phyloP scores from a whole-genome alignment of 176 grass and related monocot genomes.

The Carex kokanica region DNA sequence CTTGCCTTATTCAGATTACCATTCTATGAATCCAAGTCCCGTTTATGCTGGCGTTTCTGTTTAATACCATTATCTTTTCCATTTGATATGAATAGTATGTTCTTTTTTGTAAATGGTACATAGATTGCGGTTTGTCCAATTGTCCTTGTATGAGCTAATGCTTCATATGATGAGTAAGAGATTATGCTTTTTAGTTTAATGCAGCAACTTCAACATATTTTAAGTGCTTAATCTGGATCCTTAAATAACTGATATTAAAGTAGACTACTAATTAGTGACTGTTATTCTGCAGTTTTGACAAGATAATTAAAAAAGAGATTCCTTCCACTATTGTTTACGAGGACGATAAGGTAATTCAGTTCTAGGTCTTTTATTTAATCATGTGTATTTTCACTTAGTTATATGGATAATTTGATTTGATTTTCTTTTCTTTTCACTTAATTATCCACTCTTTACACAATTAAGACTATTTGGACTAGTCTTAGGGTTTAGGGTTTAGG shows the following conservation, averaged over 20 bases:
- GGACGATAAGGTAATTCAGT: conserved; percentile 65
- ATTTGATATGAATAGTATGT: background rate
- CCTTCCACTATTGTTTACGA: conserved; percentile 83
- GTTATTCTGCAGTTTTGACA: conserved; percentile 82
- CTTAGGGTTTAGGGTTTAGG: too few relatives aligned
- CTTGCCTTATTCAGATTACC: background rate
- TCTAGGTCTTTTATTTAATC: background rate
- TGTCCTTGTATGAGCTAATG: background rate
- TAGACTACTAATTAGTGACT: conserved; percentile 27
- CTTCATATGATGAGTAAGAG: background rate
- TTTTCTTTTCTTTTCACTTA: background rate
- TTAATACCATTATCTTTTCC: background rate
- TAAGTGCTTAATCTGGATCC: background rate
- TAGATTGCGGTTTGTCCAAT: background rate
- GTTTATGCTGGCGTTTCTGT: background rate
- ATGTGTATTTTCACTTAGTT: background rate
- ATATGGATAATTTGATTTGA: background rate
- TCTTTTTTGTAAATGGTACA: background rate
- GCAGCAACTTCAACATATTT: background rate
- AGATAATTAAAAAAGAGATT: conserved; percentile 91
- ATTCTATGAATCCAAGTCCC: background rate
- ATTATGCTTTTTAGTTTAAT: background rate
- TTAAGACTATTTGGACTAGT: background rate
- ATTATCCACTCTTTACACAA: background rate
- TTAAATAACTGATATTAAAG: background rate